These are phyloP conservation scores for Chalciporus pseudorubinellus DNA, from an alignment of 768 basidiomycete genomes.

Conservation along the genomic window DNA sequence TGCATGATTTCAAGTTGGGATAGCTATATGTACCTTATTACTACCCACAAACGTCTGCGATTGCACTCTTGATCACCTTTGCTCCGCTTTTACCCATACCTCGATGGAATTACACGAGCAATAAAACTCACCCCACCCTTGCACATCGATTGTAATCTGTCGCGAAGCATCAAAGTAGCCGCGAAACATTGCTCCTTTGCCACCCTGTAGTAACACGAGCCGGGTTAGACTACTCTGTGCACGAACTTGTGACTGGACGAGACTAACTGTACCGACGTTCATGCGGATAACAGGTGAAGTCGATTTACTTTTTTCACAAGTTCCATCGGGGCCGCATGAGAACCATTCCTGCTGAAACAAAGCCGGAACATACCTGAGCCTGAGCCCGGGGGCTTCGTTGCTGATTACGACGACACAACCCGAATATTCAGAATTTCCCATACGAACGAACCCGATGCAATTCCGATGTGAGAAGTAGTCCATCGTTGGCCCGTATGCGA, in stretches of 20 bases:
- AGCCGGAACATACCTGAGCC: constrained; percentile 18
- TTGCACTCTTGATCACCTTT: background rate
- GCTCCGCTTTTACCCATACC: constrained; percentile 50
- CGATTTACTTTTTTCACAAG: background rate
- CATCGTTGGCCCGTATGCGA: constrained; percentile 59
- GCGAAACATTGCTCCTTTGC: constrained; percentile 39
- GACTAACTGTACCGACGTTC: constrained; percentile 61
- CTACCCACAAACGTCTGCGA: background rate
- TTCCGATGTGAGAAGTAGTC: constrained; percentile 61
- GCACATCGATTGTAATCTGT: constrained; percentile 42
- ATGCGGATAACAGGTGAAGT: constrained; percentile 46
- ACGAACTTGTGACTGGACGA: constrained; percentile 3
- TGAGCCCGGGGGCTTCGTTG: constrained; percentile 39
- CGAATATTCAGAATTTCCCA: constrained; percentile 49
- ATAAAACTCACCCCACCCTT: constrained; percentile 68
- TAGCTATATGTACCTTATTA: too few species aligned
- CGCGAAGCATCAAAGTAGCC: constrained; percentile 47
- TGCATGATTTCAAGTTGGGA: too few species aligned
- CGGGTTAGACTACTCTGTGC: background rate
- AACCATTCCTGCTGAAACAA: background rate
- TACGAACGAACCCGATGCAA: constrained; percentile 75
- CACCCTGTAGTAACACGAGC: constrained; percentile 28
- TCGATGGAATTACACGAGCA: constrained; percentile 55
- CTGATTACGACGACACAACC: constrained; percentile 76
- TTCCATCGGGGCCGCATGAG: background rate